Conservation (phyloP, 345 rosid species). For the Pugionium cornutum region DNA sequence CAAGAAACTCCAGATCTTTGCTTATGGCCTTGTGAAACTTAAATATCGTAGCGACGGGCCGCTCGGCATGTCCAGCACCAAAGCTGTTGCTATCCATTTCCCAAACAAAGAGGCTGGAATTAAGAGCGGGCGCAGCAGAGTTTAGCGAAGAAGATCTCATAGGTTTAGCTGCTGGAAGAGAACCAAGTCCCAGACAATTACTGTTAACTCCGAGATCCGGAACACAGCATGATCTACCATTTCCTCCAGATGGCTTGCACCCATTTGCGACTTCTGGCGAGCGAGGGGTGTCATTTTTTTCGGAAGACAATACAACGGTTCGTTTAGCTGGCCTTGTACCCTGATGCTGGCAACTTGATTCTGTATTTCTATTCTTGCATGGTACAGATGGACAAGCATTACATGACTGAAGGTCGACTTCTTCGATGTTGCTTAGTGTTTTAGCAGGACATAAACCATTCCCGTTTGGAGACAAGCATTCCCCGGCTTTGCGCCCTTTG, state of each 20-base stretch:
- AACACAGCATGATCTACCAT: conserved; percentile 68
- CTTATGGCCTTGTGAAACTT: conserved; percentile 90
- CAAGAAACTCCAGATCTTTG: conserved; percentile 88
- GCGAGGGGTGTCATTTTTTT: conserved; percentile 33
- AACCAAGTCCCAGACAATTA: conserved; percentile 64
- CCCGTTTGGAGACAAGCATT: conserved; percentile 64
- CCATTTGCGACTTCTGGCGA: conserved; percentile 40
- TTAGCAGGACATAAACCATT: conserved; percentile 60
- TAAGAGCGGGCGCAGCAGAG: conserved; percentile 70
- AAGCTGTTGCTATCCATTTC: conserved; percentile 60
- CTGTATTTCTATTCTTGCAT: conserved; percentile 24
- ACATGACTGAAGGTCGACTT: conserved; percentile 49
- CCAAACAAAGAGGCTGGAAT: conserved; percentile 88
- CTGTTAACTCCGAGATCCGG: conserved; percentile 81
- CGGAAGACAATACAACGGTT: conserved; percentile 40
- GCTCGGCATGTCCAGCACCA: conserved; percentile 47
- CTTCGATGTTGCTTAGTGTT: conserved; percentile 57
- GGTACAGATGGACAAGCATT: conserved; percentile 46
- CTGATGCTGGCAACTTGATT: conserved; percentile 42
- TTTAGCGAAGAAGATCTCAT: conserved; percentile 67
- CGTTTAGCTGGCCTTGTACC: conserved; percentile 53
- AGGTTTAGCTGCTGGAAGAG: conserved; percentile 68
- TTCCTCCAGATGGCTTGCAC: conserved; percentile 43
- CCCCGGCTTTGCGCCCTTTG: conserved; percentile 68
- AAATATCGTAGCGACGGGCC: conserved; percentile 89